Percentiles rank a stretch among this genome's conserved stretches.
Evolutionary conservation across 1,139 yeast genomes (phyloP).

Genomic region (Nadsonia commutata): DNA sequence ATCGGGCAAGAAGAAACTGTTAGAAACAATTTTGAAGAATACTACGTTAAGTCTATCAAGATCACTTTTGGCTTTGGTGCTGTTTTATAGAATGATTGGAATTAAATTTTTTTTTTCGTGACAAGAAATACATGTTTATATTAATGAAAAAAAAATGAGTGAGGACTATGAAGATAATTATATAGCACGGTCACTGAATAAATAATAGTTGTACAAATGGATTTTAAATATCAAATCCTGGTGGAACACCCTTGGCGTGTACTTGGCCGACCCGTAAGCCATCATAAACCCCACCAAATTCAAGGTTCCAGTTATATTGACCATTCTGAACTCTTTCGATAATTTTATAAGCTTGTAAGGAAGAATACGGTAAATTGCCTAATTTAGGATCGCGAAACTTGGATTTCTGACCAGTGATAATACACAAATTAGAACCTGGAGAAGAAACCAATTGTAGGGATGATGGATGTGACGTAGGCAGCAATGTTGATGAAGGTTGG

Average conservation of each 20-base stretch:
- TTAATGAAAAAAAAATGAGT: too few species aligned
- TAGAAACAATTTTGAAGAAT: constrained; percentile 70
- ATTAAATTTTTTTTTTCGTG: too few species aligned
- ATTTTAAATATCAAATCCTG: constrained; percentile 36
- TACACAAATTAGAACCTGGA: constrained; percentile 29
- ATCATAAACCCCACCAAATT: constrained; percentile 54
- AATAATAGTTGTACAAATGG: too few species aligned
- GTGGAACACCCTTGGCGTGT: constrained; percentile 83
- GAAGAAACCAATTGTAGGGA: background rate
- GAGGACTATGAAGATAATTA: too few species aligned
- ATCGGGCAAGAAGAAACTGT: constrained; percentile 94
- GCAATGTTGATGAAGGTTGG: background rate
- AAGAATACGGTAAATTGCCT: constrained; percentile 65
- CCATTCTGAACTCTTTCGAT: constrained; percentile 57
- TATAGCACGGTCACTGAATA: too few species aligned
- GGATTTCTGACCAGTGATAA: constrained; percentile 67
- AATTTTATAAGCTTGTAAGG: constrained; percentile 62
- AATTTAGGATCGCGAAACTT: constrained; percentile 76
- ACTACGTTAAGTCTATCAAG: constrained; percentile 78
- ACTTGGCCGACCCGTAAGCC: constrained; percentile 38
- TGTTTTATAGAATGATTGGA: constrained; percentile 14
- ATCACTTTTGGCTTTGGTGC: constrained; percentile 75
- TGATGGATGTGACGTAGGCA: background rate
- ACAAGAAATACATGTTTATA: too few species aligned
- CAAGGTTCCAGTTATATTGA: constrained; percentile 55